Conservation (phyloP, 2,329 filamentous ascomycete genomes). For the Lasiodiplodia sp. region DNA sequence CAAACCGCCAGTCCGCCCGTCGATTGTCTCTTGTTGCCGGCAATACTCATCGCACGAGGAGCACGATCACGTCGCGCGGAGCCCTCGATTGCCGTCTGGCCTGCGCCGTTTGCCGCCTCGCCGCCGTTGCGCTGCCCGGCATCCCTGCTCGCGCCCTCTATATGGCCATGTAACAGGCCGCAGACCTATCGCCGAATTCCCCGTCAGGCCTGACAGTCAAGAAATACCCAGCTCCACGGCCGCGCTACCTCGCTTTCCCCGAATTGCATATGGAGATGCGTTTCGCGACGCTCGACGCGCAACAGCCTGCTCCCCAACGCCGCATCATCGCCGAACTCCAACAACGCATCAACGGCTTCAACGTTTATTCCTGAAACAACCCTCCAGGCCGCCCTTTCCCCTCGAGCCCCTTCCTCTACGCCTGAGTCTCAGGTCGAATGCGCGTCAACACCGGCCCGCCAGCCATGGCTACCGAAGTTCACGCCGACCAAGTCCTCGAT, state of each 20-base stretch:
- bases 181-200: slow-evolving; percentile 27
- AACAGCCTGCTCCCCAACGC: slow-evolving; percentile 34
- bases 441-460: slow-evolving; percentile 31
- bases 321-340: slow-evolving; percentile 49
- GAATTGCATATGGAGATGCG: slow-evolving; percentile 28
- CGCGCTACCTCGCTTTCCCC: slow-evolving; percentile 24
- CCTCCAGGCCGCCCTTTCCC: background rate
- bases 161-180: slow-evolving; percentile 28
- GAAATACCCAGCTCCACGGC: slow-evolving; percentile 28
- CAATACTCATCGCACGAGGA: slow-evolving; percentile 21
- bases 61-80: background rate
- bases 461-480: slow-evolving; percentile 44
- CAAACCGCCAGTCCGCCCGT: slow-evolving; percentile 21
- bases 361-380: slow-evolving; percentile 48
- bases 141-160: slow-evolving; percentile 29
- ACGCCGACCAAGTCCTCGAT: slow-evolving; percentile 42
- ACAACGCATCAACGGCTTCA: slow-evolving; percentile 52
- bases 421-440: slow-evolving; percentile 31
- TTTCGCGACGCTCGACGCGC: slow-evolving; percentile 24
- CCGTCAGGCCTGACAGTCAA: slow-evolving; percentile 29
- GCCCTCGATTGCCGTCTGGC: slow-evolving; percentile 16
- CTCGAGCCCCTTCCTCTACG: slow-evolving; percentile 3
- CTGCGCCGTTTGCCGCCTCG: slow-evolving; percentile 10
- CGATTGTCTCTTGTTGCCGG: slow-evolving; percentile 20
- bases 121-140: slow-evolving; percentile 23